Evolutionary conservation across 1,284 basidiomycete species (phyloP).

Genomic region (Trichosporon faecale): DNA sequence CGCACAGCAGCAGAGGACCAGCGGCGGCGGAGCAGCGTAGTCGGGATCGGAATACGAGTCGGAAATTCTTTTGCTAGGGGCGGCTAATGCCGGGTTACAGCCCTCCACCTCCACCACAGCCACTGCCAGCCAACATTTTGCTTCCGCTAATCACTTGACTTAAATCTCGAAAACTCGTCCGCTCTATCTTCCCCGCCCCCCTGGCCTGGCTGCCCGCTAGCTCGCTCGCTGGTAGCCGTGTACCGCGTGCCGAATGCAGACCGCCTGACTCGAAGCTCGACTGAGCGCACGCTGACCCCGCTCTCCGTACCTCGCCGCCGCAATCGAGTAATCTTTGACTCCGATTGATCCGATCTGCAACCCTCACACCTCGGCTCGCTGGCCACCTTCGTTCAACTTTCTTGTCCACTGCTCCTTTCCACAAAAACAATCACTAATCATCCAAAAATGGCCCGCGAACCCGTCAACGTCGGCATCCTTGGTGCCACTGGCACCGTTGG

Average conservation of each 20-base stretch:
- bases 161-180: background rate
- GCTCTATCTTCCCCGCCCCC: background rate
- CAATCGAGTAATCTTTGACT: conserved; percentile 2
- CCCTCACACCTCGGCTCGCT: background rate
- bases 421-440: background rate
- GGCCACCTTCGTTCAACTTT: background rate
- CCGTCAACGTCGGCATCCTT: conserved; percentile 83
- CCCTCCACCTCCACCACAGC: background rate
- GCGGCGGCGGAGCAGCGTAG: background rate
- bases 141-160: conserved; percentile 2
- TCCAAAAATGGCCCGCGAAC: conserved; percentile 29
- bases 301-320: background rate
- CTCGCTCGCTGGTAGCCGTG: background rate
- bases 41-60: conserved; percentile 5
- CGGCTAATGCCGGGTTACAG: background rate
- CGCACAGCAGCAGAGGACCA: background rate
- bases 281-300: background rate
- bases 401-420: background rate
- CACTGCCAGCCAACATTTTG: background rate
- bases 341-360: background rate
- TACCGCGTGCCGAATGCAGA: background rate
- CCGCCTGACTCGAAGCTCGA: background rate
- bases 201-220: background rate
- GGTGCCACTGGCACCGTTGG: conserved; percentile 97
- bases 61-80: conserved; percentile 1